A percentile compares a stretch with the other conserved stretches of the same genome.
These are phyloP conservation scores for Phyllosticta ampelicida DNA, from an alignment of 2,329 filamentous ascomycete species.

Conservation along the genomic window DNA sequence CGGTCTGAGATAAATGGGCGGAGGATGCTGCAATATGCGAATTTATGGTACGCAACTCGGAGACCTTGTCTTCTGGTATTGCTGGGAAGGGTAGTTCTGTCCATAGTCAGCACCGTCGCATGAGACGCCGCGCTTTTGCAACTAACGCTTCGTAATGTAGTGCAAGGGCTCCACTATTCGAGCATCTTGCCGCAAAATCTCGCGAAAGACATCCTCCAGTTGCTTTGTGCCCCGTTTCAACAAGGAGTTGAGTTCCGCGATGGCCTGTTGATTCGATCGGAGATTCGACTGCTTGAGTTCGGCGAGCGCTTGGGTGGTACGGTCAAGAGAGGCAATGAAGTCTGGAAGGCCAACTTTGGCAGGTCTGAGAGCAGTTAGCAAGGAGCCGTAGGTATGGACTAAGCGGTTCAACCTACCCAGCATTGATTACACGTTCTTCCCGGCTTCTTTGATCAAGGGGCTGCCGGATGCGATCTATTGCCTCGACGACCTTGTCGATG, in stretches of 20 bases:
- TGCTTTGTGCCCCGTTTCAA: conserved; percentile 71
- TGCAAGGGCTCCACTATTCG: conserved; percentile 73
- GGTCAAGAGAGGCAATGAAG: conserved; percentile 82
- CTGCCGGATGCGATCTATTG: conserved; percentile 79
- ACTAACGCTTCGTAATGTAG: conserved; percentile 76
- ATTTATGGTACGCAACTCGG: conserved; percentile 69
- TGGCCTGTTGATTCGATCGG: conserved; percentile 81
- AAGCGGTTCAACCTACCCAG: conserved; percentile 44
- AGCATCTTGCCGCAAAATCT: conserved; percentile 67
- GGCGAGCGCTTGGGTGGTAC: conserved; percentile 70
- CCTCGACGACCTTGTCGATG: conserved; percentile 72
- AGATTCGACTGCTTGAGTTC: conserved; percentile 87
- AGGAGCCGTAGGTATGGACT: conserved; percentile 11
- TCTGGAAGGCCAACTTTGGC: conserved; percentile 70
- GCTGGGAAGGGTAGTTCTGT: conserved; percentile 64
- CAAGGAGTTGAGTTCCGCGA: conserved; percentile 66
- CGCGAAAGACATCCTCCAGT: conserved; percentile 74
- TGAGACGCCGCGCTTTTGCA: background rate
- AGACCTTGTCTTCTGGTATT: conserved; percentile 63
- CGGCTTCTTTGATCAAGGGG: conserved; percentile 87
- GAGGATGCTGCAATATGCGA: conserved; percentile 58
- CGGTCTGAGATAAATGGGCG: conserved; percentile 36
- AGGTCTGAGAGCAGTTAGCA: conserved; percentile 40
- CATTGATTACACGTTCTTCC: conserved; percentile 83
- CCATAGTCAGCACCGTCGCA: conserved; percentile 7